Base-by-base conservation (phyloP, 805 yeast species). In the Naumovozyma baii region DNA sequence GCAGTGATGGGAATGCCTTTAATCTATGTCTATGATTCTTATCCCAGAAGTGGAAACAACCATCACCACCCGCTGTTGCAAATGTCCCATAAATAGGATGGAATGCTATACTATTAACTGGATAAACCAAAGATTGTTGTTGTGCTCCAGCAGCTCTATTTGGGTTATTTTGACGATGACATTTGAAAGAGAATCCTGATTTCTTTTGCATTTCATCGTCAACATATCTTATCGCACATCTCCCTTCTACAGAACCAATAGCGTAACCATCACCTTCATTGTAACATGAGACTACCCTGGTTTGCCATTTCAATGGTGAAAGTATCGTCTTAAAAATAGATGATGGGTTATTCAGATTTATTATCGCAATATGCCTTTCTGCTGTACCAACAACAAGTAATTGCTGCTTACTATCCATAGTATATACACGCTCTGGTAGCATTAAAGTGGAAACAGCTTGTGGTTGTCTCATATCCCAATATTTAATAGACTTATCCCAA, bases 181-280 rank as follows among this genome's bases (percentile, higher is more conserved):
- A 92, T 59, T 85, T 84, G 73, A 92, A 92, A 4, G 96, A 80
- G 60, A 90, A 92, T 2, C 92, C 92, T 28, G 60, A 59, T 49
- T 76, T 73, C 40, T 71, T 70, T 54, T 82, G 94, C 51, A 82
- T 86, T 38, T 70, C 70, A 18, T 85, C 95, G 52, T 84, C 94
- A 39, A 90, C 77, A 59, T 88, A 92, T 58, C 86, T 95, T 51
- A 92, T 79, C 12, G 95, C 94, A 64, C 97, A 86, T 49, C 98
- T 73, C 26, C 97, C 97, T 64, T 92, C 98, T 35, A 90, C 76
- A 5, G 95, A 81, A 3, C 95, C 97, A 36, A 92, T 64, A 1
- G 95, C 96, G 62, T 73, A 92, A 8, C 97, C 96, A 53, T 83
- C 80, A 10, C 95, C 97, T 46, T 77, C 80, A n/a, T 88, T 88